A percentile compares a stretch with the other conserved stretches of the same genome.
These are phyloP conservation scores for Eimeria mitis DNA, from an alignment of 169 alveolate genomes.

Conservation along the genomic window DNA sequence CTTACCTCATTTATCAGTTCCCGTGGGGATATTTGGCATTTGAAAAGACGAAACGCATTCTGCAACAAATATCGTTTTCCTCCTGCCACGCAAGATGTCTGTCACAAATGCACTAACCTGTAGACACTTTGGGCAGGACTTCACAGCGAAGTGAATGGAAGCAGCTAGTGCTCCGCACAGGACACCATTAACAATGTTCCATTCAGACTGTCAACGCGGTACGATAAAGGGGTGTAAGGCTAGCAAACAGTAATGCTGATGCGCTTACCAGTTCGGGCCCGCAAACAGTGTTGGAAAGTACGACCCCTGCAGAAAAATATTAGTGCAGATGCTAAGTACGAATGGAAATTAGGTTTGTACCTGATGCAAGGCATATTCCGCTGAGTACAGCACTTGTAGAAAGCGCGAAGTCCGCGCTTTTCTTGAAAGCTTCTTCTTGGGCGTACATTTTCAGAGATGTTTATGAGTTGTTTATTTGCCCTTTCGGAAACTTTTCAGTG, in stretches of 20 bases:
- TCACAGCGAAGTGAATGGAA: conserved; percentile 50
- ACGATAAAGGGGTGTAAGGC: background rate
- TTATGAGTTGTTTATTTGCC: background rate
- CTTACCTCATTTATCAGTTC: conserved; percentile 49
- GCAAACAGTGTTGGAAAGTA: conserved; percentile 66
- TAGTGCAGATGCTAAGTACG: background rate
- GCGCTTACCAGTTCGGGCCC: conserved; percentile 62
- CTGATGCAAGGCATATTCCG: conserved; percentile 57
- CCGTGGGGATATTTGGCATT: conserved; percentile 2
- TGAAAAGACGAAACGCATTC: conserved; percentile 53
- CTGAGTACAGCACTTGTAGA: conserved; percentile 60
- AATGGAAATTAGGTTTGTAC: background rate
- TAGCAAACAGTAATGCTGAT: background rate
- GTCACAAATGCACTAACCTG: conserved; percentile 39
- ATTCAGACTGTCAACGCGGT: conserved; percentile 31
- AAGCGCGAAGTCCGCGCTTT: conserved; percentile 75
- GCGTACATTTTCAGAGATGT: conserved; percentile 51
- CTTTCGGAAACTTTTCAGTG: background rate
- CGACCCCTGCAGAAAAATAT: background rate
- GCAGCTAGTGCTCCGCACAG: conserved; percentile 66
- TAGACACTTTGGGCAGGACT: conserved; percentile 44
- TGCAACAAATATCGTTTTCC: background rate
- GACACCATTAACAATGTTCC: conserved; percentile 72
- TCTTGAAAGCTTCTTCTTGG: conserved; percentile 75
- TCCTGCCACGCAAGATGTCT: background rate